Conservation (phyloP, 2,329 filamentous ascomycete genomes). For the Aspergillus arachidicola region DNA sequence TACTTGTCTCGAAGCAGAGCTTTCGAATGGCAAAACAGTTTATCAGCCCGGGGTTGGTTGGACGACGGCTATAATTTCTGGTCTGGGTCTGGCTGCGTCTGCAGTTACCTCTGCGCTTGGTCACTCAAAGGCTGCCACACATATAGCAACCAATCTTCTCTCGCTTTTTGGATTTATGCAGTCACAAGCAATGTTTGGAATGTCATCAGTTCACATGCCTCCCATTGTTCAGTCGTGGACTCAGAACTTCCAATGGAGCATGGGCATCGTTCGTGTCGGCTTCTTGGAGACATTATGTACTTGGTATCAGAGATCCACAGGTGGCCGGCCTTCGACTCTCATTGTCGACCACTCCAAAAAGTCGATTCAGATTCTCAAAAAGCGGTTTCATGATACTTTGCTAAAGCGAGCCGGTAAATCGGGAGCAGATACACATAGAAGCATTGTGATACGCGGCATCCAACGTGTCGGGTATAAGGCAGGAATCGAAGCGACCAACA, state of each 20-base stretch:
- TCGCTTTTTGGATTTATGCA: constrained; percentile 94
- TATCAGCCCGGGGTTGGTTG: constrained; percentile 85
- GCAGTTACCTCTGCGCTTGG: constrained; percentile 86
- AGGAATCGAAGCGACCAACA: constrained; percentile 82
- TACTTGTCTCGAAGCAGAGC: constrained; percentile 81
- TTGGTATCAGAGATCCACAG: constrained; percentile 93
- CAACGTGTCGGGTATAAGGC: constrained; percentile 85
- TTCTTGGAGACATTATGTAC: constrained; percentile 87
- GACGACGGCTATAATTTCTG: constrained; percentile 84
- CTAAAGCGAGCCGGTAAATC: constrained; percentile 40
- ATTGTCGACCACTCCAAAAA: constrained; percentile 71
- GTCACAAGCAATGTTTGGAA: constrained; percentile 84
- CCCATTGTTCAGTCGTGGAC: constrained; percentile 91
- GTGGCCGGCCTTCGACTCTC: constrained; percentile 77
- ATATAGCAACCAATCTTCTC: constrained; percentile 87
- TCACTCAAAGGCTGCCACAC: constrained; percentile 89
- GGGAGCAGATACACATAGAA: constrained; percentile 42
- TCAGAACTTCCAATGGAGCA: constrained; percentile 96
- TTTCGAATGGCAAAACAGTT: constrained; percentile 91
- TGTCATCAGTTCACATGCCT: constrained; percentile 79
- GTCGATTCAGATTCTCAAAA: constrained; percentile 78
- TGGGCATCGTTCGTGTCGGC: constrained; percentile 85
- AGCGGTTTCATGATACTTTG: constrained; percentile 48
- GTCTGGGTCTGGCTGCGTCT: constrained; percentile 78
- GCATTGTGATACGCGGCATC: constrained; percentile 73